Evolutionary conservation across 1,139 yeast genomes (phyloP).

Genomic region (Hansenula lynferdii): DNA sequence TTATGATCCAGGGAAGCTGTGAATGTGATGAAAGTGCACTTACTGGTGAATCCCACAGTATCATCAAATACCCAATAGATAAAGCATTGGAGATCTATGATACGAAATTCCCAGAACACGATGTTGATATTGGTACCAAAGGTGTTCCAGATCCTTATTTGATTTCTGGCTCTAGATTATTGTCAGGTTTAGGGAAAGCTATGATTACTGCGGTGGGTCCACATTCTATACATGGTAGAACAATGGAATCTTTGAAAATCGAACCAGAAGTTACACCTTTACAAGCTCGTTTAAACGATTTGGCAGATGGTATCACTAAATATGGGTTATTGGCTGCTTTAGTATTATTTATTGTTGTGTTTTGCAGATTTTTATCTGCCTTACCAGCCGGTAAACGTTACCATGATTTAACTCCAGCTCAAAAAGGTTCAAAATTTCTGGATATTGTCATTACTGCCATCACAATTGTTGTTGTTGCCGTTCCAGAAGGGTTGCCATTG

Average conservation of each 20-base stretch:
- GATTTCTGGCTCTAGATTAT: conserved; percentile 85
- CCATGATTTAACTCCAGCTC: conserved; percentile 47
- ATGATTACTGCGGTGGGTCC: conserved; percentile 88
- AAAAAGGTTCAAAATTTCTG: conserved; percentile 80
- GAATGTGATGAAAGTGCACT: conserved; percentile 91
- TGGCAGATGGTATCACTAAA: conserved; percentile 92
- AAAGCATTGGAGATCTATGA: conserved; percentile 36
- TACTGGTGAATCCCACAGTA: conserved; percentile 90
- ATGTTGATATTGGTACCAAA: conserved; percentile 45
- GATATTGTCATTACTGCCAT: conserved; percentile 87
- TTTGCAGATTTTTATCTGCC: conserved; percentile 70
- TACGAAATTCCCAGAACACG: conserved; percentile 26
- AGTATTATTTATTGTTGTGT: conserved; percentile 69
- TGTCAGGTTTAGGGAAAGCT: conserved; percentile 84
- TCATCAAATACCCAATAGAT: conserved; percentile 57
- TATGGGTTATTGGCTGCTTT: conserved; percentile 87
- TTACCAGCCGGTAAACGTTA: conserved; percentile 50
- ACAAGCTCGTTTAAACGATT: conserved; percentile 71
- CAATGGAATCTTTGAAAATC: conserved; percentile 71
- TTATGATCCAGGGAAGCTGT: conserved; percentile 67
- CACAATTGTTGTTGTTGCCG: conserved; percentile 93
- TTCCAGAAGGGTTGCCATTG: conserved; percentile 95
- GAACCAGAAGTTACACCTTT: conserved; percentile 86
- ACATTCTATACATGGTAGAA: conserved; percentile 86
- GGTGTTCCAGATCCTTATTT: conserved; percentile 67